Base-by-base conservation (phyloP, 1,284 basidiomycete species). In the Ustilago cynodontis region DNA sequence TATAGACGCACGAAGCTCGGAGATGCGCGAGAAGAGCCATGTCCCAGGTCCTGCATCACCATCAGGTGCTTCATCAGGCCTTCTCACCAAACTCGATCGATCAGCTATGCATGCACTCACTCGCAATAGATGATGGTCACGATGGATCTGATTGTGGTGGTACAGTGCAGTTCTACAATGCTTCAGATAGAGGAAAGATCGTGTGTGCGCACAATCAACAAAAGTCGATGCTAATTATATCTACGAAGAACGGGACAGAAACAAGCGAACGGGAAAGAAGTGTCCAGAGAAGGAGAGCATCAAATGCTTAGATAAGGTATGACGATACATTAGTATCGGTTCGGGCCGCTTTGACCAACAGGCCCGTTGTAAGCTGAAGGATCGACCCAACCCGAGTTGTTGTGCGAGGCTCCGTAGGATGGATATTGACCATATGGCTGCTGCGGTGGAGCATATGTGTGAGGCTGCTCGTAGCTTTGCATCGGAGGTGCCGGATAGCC, bases 301-400 rank as follows among this genome's bases (percentile, higher is more conserved):
- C 4, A 24, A 5, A 52, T 43, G 60, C 20, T 26, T 13, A 29
- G 29, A 33, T 9, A 20, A 20, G 7, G 10, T 18, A n/a, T n/a
- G 28, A 10, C 18, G 35, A 13, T 39, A 3, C 6, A 18, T 59
- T 31, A 59, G 37, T 43, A 55, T 28, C 57, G 22, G 31, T 49
- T 37, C n/a, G 63, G 56, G 7, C 66, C 72, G 53, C 66, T 75
- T 50, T 43, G 20, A 20, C 41, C 41, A 16, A 1, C 41, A 43
- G 63, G 56, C 10, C 72, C 72, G 41, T 75, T 75, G 59, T 65
- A 75, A 22, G 52, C 43, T 4, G 59, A 10, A 9, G 72, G 67
- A 31, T 75, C 67, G 26, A 75, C 67, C 72, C 72, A 75, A n/a
- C 54, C 62, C 3, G 47, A 5, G 14, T 28, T 28, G 47, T 49